Base-by-base conservation (phyloP, 192 early-diverging fungal species). In the Podila epigama region DNA sequence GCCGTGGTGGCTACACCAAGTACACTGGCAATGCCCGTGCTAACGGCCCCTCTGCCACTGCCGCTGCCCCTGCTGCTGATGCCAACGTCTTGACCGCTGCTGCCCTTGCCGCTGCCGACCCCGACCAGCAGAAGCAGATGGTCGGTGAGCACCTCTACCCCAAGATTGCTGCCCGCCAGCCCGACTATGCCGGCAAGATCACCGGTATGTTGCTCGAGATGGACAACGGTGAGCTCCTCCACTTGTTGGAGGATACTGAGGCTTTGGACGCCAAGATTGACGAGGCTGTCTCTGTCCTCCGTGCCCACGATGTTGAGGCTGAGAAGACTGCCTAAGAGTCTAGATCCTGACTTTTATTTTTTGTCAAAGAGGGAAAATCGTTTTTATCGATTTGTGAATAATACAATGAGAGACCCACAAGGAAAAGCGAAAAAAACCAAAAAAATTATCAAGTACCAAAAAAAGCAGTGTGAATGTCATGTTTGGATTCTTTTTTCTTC, bases 131-230 rank as follows among this genome's bases (percentile, higher is more conserved):
- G 84, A 99, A 99, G 85, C 94, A 94, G 75, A 90, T 94, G 83
- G 89, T 99, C 22, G 97, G 97, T 62, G 96, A 99, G 86, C 88
- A 90, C 44, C 85, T 99, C 35, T 99, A 94, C 85, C 95, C 95
- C 5, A 82, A 90, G 42, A 94, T 99, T 37, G 71, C 71, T 35
- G 66, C 79, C n/a, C 88, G 85, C 54, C 87, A 93, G 71, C 87
- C 88, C 51, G 84, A 88, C 31, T 82, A 86, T 52, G 94, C 96
- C 60, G 94, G 95, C 64, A 98, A 98, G 90, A 94, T 99, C 73
- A 98, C 96, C 31, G 97, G 97, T 56, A 98, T 99, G 96, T 85
- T 96, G 44, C 85, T 98, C 60, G 96, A 99, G 84, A 99, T 98
- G 96, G 95, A 98, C 82, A 95, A 96, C 72, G 79, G 86, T 56